These are phyloP conservation scores for Talaromyces pinophilus DNA, from an alignment of 2,329 filamentous ascomycete genomes.

Conservation along the genomic window DNA sequence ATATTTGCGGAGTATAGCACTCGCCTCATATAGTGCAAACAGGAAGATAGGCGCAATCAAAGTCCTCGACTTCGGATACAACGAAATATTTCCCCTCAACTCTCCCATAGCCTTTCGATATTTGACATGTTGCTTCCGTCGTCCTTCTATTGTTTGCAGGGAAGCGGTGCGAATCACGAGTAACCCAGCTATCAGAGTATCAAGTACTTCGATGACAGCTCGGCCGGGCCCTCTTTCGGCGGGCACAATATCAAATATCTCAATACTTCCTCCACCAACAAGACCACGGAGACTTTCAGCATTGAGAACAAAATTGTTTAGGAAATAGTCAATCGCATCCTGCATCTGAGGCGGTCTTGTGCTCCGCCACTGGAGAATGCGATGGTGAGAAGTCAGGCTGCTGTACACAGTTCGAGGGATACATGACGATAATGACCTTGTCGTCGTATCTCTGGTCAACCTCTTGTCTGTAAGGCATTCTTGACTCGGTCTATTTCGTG, in stretches of 20 bases:
- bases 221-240: conserved; percentile 8
- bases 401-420: not conserved
- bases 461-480: not conserved
- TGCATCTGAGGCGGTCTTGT: conserved; percentile 8
- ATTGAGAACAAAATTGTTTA: conserved; percentile 2
- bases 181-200: not conserved
- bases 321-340: conserved; percentile 11
- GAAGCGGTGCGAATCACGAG: not conserved
- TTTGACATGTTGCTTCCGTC: not conserved
- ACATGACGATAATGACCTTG: not conserved
- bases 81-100: not conserved
- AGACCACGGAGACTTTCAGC: not conserved
- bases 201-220: conserved; percentile 9
- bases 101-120: conserved; percentile 4
- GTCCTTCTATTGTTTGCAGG: not conserved
- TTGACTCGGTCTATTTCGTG: not conserved
- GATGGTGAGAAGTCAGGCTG: not conserved
- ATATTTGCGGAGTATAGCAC: not conserved
- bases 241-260: conserved; percentile 9
- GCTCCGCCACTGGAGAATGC: conserved; percentile 5
- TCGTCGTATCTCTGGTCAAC: not conserved
- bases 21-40: conserved; percentile 14
- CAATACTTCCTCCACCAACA: not conserved
- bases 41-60: conserved; percentile 12
- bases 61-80: conserved; percentile 10